phyloP scores from a whole-genome alignment of 768 basidiomycete genomes.

The Paxillus ammoniavirescens region DNA sequence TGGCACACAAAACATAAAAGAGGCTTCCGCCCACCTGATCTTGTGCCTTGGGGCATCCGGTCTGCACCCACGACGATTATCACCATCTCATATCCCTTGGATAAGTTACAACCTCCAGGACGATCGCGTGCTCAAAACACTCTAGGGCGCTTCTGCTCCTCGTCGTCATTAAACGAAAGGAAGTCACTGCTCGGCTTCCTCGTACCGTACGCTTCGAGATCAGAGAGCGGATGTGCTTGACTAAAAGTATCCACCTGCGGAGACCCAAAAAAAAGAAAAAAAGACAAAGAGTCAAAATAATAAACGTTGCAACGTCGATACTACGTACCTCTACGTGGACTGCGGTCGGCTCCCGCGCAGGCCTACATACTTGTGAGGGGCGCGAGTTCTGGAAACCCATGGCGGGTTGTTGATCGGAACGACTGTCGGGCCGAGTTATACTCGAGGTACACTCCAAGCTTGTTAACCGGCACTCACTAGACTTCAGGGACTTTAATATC shows the following conservation, averaged over 20 bases:
- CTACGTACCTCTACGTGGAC: slow-evolving; percentile 35
- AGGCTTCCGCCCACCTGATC: no score
- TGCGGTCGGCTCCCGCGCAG: slow-evolving; percentile 15
- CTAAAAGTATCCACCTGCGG: slow-evolving; percentile 30
- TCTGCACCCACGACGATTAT: no score
- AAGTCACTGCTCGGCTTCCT: slow-evolving; percentile 24
- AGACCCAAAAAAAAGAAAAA: slow-evolving; percentile 3
- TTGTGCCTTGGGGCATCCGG: no score
- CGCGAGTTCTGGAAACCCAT: slow-evolving; percentile 15
- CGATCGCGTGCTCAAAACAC: slow-evolving; percentile 8
- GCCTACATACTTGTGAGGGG: slow-evolving; percentile 13
- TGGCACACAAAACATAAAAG: no score
- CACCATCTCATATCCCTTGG: no score
- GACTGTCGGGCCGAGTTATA: slow-evolving; percentile 7
- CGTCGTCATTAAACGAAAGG: slow-evolving; percentile 21
- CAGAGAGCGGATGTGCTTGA: slow-evolving; percentile 23
- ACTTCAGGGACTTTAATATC: slow-evolving; percentile 24
- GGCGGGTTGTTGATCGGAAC: slow-evolving; percentile 19
- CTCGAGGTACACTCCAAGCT: neutral
- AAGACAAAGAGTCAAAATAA: neutral
- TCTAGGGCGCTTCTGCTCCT: slow-evolving; percentile 16
- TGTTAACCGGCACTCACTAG: slow-evolving; percentile 18
- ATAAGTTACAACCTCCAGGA: neutral
- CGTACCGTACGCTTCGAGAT: slow-evolving; percentile 17
- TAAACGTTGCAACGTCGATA: neutral